These are phyloP conservation scores for Ceraceosorus guamensis DNA, from an alignment of 1,284 basidiomycete genomes.

Conservation along the genomic window DNA sequence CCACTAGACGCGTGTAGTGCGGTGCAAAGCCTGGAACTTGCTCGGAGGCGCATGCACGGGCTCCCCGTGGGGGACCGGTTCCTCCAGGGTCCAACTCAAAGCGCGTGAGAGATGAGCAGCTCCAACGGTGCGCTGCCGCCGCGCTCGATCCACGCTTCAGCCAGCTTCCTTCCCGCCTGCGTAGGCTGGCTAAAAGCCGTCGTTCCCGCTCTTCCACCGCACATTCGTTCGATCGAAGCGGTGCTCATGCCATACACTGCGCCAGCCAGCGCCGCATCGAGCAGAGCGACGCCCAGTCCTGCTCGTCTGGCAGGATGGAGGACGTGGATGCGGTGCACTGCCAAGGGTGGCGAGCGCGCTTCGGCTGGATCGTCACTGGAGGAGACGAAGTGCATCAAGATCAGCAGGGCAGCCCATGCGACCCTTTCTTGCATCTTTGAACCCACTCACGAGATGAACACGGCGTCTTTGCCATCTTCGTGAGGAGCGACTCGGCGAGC, in stretches of 20 bases:
- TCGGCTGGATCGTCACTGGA: constrained; percentile 15
- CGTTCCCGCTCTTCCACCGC: constrained; percentile 21
- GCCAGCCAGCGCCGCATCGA: constrained; percentile 30
- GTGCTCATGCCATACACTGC: constrained; percentile 30
- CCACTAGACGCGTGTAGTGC: too few species aligned
- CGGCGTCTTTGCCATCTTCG: constrained; percentile 25
- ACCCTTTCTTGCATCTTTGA: too few species aligned
- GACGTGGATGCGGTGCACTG: constrained; percentile 35
- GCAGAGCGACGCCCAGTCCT: constrained; percentile 24
- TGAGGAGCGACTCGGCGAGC: constrained; percentile 24
- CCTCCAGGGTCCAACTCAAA: too few species aligned
- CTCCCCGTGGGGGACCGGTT: too few species aligned
- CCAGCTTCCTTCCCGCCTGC: constrained; percentile 28
- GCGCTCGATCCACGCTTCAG: constrained; percentile 37
- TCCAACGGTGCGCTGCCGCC: too few species aligned
- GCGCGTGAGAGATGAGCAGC: too few species aligned
- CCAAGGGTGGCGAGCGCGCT: constrained; percentile 31
- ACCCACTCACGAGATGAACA: constrained; percentile 20
- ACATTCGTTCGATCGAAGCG: constrained; percentile 10
- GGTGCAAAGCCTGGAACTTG: too few species aligned
- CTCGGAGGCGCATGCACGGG: too few species aligned
- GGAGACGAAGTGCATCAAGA: too few species aligned
- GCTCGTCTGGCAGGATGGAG: constrained; percentile 23
- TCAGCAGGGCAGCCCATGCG: too few species aligned
- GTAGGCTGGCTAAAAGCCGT: constrained; percentile 42